phyloP scores from a whole-genome alignment of 306 rosid species.

The Aeschynomene evenia region DNA sequence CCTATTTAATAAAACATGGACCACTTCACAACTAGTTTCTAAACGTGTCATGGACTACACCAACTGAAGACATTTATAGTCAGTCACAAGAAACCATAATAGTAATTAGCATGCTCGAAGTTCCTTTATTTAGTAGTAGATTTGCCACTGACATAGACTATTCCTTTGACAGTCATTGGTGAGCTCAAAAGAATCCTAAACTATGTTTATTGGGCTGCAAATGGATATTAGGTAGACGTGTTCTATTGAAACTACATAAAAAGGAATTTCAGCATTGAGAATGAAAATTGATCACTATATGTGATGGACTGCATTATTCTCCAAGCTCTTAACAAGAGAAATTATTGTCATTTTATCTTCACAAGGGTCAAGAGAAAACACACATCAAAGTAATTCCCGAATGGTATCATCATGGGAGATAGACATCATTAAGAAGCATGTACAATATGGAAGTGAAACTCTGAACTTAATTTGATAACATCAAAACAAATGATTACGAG shows the following conservation, averaged over 20 bases:
- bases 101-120: not conserved
- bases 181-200: constrained; percentile 19
- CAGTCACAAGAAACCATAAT: constrained; percentile 8
- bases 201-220: not conserved
- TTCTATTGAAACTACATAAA: not conserved
- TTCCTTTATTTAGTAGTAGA: constrained; percentile 12
- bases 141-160: not conserved
- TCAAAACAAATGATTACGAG: constrained; percentile 7
- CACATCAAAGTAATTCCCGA: constrained; percentile 14
- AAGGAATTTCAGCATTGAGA: not conserved
- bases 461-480: constrained; percentile 2
- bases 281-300: constrained; percentile 12
- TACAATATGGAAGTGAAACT: constrained; percentile 1
- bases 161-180: not conserved
- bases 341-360: constrained; percentile 14
- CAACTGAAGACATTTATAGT: not conserved
- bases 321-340: constrained; percentile 1
- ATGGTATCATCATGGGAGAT: constrained; percentile 31
- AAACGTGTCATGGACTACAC: constrained; percentile 2
- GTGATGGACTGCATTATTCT: not conserved
- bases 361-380: constrained; percentile 13
- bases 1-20: constrained; percentile 9
- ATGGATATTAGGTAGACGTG: not conserved
- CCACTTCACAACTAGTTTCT: not conserved
- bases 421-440: constrained; percentile 9